phyloP scores from a whole-genome alignment of 257 asterid genomes.

The Solanum piurae region DNA sequence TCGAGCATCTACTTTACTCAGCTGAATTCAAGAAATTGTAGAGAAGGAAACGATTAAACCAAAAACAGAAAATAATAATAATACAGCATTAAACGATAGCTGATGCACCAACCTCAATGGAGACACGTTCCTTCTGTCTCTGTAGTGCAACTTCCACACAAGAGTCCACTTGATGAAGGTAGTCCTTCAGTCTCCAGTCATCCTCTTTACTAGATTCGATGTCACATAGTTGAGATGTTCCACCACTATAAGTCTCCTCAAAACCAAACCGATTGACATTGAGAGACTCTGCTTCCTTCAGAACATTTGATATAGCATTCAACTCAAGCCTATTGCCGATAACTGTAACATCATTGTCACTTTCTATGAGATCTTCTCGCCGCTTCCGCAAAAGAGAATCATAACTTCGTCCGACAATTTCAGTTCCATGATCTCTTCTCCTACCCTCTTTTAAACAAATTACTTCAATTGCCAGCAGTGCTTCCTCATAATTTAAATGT shows the following conservation, averaged over 20 bases:
- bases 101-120: slow-evolving; percentile 61
- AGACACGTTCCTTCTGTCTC: slow-evolving; percentile 85
- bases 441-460: slow-evolving; percentile 81
- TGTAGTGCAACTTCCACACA: slow-evolving; percentile 82
- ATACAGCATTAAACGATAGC: neutral
- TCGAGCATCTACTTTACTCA: slow-evolving; percentile 82
- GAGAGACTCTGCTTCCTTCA: slow-evolving; percentile 81
- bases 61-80: neutral
- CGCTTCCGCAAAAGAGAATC: slow-evolving; percentile 64
- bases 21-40: slow-evolving; percentile 47
- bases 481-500: slow-evolving; percentile 76
- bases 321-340: slow-evolving; percentile 59
- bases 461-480: slow-evolving; percentile 77
- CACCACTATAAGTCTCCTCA: slow-evolving; percentile 65
- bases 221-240: slow-evolving; percentile 57
- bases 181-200: slow-evolving; percentile 76
- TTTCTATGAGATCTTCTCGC: slow-evolving; percentile 60
- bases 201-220: slow-evolving; percentile 75
- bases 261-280: slow-evolving; percentile 65
- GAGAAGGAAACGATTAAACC: neutral
- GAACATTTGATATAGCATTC: slow-evolving; percentile 75
- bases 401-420: slow-evolving; percentile 44
- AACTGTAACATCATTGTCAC: slow-evolving; percentile 36
- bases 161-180: slow-evolving; percentile 75
- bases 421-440: slow-evolving; percentile 57